Percentiles rank a stretch among this genome's conserved stretches.
Conservation (phyloP, 331 rosid genomes). For the Dryas integrifolia region DNA sequence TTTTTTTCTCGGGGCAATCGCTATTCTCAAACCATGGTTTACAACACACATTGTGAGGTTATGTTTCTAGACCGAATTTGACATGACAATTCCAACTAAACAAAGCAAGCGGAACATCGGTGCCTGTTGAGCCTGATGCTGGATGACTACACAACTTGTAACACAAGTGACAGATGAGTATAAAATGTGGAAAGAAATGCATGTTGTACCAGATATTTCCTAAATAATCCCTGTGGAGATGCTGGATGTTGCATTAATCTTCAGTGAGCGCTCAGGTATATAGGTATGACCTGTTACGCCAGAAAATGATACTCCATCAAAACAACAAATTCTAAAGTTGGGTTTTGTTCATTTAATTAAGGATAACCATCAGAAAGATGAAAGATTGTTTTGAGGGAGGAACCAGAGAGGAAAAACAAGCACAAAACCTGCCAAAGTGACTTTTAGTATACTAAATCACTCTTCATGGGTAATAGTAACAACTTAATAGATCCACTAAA, state of each 20-base stretch:
- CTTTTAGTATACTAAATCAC: not conserved
- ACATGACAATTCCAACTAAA: conserved; percentile 27
- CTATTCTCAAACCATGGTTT: conserved; percentile 31
- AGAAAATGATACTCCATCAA: conserved; percentile 10
- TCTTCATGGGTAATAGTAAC: not conserved
- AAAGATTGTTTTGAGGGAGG: not conserved
- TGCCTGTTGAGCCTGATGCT: conserved; percentile 26
- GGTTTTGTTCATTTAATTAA: not conserved
- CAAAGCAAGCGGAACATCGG: conserved; percentile 17
- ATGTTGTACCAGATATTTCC: conserved; percentile 15
- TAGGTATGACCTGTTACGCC: conserved; percentile 67
- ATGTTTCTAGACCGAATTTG: conserved; percentile 30
- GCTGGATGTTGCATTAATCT: conserved; percentile 78
- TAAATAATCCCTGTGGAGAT: conserved; percentile 53
- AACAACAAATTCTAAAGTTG: conserved; percentile 6
- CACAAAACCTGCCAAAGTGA: not conserved
- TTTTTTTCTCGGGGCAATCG: conserved; percentile 16
- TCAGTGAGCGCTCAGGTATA: conserved; percentile 66
- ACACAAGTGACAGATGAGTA: conserved; percentile 14
- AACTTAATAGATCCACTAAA: not conserved
- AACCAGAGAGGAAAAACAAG: not conserved
- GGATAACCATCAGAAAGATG: not conserved
- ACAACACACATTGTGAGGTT: conserved; percentile 38
- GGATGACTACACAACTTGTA: conserved; percentile 8
- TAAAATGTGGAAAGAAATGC: conserved; percentile 9